Conservation (phyloP, 1,284 basidiomycete genomes). For the Ceratobasidium sp. region DNA sequence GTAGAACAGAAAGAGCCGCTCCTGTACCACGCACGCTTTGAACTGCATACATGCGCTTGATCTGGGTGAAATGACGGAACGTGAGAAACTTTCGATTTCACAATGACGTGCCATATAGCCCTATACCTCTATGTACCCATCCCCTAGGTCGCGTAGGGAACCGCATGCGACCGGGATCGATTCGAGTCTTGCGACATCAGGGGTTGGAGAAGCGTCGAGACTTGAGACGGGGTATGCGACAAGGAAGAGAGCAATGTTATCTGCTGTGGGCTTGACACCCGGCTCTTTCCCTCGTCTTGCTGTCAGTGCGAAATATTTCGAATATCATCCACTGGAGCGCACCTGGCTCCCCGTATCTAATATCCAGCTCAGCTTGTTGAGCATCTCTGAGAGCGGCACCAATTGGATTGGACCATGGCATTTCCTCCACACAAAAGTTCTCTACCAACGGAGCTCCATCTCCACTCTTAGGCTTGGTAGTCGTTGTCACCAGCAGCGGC, state of each 20-base stretch:
- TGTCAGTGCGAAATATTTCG: background rate
- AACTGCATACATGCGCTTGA: constrained; percentile 43
- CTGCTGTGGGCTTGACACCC: constrained; percentile 34
- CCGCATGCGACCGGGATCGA: constrained; percentile 32
- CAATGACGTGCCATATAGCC: background rate
- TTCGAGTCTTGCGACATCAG: background rate
- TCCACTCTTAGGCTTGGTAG: constrained; percentile 5
- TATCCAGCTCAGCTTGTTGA: constrained; percentile 30
- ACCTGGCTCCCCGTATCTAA: constrained; percentile 16
- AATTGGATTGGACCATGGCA: constrained; percentile 32
- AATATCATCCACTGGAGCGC: background rate
- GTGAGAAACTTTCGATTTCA: constrained; percentile 8
- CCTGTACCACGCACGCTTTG: constrained; percentile 24
- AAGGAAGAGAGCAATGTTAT: constrained; percentile 39
- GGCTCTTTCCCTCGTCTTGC: constrained; percentile 13
- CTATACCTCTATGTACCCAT: constrained; percentile 40
- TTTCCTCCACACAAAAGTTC: constrained; percentile 36
- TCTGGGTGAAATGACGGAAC: background rate
- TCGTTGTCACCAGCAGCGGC: constrained; percentile 31
- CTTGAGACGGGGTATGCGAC: constrained; percentile 30
- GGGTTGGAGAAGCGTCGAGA: background rate
- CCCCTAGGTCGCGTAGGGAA: constrained; percentile 20
- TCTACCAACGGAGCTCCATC: constrained; percentile 7
- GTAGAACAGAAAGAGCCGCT: constrained; percentile 18
- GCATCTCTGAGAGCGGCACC: constrained; percentile 36